Percentiles rank a stretch among this genome's conserved stretches.
phyloP scores from a whole-genome alignment of 352 stramenopile genomes.

The Phytopythium aichiense region DNA sequence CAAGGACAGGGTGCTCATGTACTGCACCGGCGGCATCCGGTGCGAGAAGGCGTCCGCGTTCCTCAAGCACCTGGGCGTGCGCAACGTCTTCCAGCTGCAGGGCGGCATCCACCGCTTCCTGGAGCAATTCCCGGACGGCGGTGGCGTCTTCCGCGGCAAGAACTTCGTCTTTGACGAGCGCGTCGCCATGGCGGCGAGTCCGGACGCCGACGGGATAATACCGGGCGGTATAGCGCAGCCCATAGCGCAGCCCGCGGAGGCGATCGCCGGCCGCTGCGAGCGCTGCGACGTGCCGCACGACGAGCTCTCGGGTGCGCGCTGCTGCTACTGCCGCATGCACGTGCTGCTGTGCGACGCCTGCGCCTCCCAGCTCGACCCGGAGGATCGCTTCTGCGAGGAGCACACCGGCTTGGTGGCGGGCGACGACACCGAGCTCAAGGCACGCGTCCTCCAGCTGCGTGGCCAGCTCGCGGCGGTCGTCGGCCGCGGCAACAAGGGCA shows the following conservation, averaged over 20 bases:
- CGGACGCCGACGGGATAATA: constrained; percentile 3
- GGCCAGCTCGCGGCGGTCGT: constrained; percentile 23
- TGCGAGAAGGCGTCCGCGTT: constrained; percentile 84
- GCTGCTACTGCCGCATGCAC: constrained; percentile 76
- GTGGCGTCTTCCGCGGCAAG: constrained; percentile 71
- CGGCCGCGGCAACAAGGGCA: constrained; percentile 54
- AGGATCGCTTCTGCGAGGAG: constrained; percentile 52
- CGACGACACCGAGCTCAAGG: constrained; percentile 30
- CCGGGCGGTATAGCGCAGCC: constrained; percentile 2
- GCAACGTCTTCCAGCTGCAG: constrained; percentile 73
- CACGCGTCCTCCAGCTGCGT: constrained; percentile 27
- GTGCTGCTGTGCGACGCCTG: constrained; percentile 69
- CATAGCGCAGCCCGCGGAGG: constrained; percentile 21
- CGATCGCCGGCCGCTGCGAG: constrained; percentile 61
- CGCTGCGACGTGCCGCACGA: constrained; percentile 59
- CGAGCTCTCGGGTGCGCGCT: constrained; percentile 54
- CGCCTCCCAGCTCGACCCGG: constrained; percentile 11
- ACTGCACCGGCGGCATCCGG: constrained; percentile 81
- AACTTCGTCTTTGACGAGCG: constrained; percentile 88
- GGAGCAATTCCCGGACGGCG: constrained; percentile 67
- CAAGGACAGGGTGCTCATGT: constrained; percentile 84
- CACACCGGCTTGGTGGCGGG: constrained; percentile 52
- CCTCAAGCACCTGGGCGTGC: constrained; percentile 61
- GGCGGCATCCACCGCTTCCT: constrained; percentile 85
- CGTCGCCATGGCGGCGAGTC: constrained; percentile 49